These are phyloP conservation scores for Sclerotiophoma versabilis DNA, from an alignment of 2,329 filamentous ascomycete species.

Conservation along the genomic window DNA sequence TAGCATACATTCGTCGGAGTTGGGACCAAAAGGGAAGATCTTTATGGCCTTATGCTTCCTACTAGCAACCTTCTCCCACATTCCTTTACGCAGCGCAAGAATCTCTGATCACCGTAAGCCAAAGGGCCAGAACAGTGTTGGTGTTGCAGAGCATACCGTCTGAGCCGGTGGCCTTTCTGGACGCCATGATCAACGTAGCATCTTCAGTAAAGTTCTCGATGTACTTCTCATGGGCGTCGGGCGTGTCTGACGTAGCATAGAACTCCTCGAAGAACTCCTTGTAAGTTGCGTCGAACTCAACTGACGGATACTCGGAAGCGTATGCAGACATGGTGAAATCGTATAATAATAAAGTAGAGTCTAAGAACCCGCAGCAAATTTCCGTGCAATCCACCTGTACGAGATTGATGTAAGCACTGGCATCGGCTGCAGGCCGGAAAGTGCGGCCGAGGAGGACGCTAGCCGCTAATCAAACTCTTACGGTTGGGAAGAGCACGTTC, in stretches of 20 bases:
- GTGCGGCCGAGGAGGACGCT: conserved; percentile 3
- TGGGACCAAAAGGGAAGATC: conserved; percentile 59
- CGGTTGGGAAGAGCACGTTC: conserved; percentile 5
- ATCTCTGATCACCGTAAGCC: conserved; percentile 51
- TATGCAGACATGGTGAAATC: conserved; percentile 38
- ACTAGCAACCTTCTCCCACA: conserved; percentile 61
- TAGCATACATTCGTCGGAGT: conserved; percentile 61
- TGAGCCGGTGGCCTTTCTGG: conserved; percentile 54
- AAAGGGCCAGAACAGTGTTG: neutral
- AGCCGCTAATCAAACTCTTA: conserved; percentile 8
- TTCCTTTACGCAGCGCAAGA: conserved; percentile 57
- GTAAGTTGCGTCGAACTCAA: conserved; percentile 51
- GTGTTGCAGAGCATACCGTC: conserved; percentile 48
- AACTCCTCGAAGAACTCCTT: conserved; percentile 56
- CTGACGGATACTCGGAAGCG: conserved; percentile 44
- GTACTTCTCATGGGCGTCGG: conserved; percentile 59
- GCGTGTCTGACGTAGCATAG: conserved; percentile 56
- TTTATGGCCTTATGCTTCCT: conserved; percentile 56
- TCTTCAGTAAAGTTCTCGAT: conserved; percentile 56
- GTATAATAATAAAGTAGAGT: conserved; percentile 1
- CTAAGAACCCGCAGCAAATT: conserved; percentile 8
- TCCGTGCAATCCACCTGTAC: conserved; percentile 8
- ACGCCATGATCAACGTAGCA: conserved; percentile 61
- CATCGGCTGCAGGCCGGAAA: conserved; percentile 10
- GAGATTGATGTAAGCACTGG: conserved; percentile 10